phyloP scores from a whole-genome alignment of 225 moss, liverwort and hornwort genomes.

The Sphagnum tenellum region DNA sequence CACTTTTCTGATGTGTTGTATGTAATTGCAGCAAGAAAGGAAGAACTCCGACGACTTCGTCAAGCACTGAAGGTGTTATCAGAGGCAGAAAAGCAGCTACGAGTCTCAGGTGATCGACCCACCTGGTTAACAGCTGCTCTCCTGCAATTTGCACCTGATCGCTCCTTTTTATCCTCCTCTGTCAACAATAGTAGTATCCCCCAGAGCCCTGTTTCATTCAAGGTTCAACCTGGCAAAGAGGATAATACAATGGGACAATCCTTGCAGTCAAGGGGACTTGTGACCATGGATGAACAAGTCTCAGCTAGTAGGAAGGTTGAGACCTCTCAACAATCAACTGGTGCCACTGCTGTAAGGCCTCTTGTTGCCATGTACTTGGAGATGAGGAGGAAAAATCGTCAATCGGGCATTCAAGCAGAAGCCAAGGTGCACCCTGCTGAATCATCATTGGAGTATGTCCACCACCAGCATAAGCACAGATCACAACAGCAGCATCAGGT shows the following conservation, averaged over 20 bases:
- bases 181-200: constrained; percentile 34
- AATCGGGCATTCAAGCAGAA: neutral
- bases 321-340: constrained; percentile 22
- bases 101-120: constrained; percentile 56
- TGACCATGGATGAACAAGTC: constrained; percentile 25
- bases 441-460: constrained; percentile 13
- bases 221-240: constrained; percentile 27
- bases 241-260: constrained; percentile 19
- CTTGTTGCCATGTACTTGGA: neutral
- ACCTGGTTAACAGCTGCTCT: constrained; percentile 88
- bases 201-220: constrained; percentile 35
- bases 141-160: constrained; percentile 84
- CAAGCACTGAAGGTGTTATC: constrained; percentile 70
- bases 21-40: constrained; percentile 42
- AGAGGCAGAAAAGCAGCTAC: constrained; percentile 81
- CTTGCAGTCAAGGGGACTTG: constrained; percentile 19
- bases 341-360: constrained; percentile 1
- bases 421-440: constrained; percentile 18
- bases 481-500: constrained; percentile 34
- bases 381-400: neutral
- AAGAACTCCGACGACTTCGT: constrained; percentile 69
- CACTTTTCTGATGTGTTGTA: no score
- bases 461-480: constrained; percentile 18
- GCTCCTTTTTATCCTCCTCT: constrained; percentile 72
- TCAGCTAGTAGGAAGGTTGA: constrained; percentile 15